Base-by-base conservation (phyloP, 371 early-diverging fungal species). In the Mortierella sp. region DNA sequence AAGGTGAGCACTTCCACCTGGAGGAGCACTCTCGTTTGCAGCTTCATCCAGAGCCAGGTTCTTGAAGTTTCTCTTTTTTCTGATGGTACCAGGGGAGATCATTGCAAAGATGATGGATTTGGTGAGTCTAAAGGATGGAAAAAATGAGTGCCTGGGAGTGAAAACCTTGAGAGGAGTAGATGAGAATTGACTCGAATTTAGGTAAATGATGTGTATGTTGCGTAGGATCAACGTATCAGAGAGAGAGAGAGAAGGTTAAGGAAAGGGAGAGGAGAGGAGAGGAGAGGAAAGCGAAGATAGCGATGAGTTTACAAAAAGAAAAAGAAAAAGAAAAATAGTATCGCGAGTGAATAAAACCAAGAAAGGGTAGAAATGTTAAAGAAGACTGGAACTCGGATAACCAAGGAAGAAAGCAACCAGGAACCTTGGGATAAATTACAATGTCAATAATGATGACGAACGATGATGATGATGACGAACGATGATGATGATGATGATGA, bases 51-150 rank as follows among this genome's bases (percentile, higher is more conserved):
- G 81, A 37, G 87, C 90, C 68, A 92, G 75, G 75, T 90, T 90
- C 84, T 92, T 93, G 75, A 93, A 92, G 72, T 93, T 93, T 63
- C 93, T 88, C 84, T 93, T 93, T 86, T 91, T 91, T 84, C 93
- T 89, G 63, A 90, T 78, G 57, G 88, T 87, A 52, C 78, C 84
- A 65, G 86, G 86, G 8, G 86, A 73, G 52, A 70, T 70, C 66
- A 78, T 70, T 47, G 58, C 60, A 24, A 43, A 40, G 63, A 64
- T 64, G 51, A 64, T 35, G 61, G 63, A 62, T 45, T 20, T 35
- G 59, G 8, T 22, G 20, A 24, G 24, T 20, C 52, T 52, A 52
- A 52, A 24, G 52, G 30, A 26, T 28, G 30, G 18, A 55, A 5
- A 16, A 14, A 6, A 18, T 35, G 10, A 52, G 54, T 51, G 65